phyloP scores from a whole-genome alignment of 148 eudicot species.

The Chenopodium formosanum region DNA sequence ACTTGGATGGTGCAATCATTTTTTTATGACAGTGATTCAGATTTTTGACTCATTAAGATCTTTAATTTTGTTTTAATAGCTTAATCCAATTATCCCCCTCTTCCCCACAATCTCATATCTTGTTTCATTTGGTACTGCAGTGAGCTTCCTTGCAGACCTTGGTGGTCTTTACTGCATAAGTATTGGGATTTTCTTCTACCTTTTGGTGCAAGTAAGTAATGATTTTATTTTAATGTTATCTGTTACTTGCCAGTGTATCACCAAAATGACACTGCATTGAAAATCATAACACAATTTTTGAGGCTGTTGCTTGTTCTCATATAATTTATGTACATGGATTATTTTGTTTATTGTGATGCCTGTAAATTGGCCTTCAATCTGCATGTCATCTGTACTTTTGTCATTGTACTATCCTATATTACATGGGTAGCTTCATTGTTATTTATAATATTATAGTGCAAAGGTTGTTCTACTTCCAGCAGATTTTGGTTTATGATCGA shows the following conservation, averaged over 20 bases:
- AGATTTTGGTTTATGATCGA: not conserved
- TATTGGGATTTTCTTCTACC: slow-evolving; percentile 78
- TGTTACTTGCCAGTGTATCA: not conserved
- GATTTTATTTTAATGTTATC: not conserved
- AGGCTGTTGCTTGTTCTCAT: not conserved
- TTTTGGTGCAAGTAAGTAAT: slow-evolving; percentile 67
- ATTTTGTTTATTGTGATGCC: not conserved
- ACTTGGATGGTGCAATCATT: not conserved
- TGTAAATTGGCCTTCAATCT: not conserved
- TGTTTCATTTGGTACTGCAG: slow-evolving; percentile 56
- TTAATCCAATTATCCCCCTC: not conserved
- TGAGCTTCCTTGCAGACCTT: slow-evolving; percentile 89
- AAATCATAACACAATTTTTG: not conserved
- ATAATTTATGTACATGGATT: not conserved
- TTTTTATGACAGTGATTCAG: not conserved
- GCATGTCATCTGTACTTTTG: too few relatives aligned
- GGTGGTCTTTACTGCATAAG: slow-evolving; percentile 92
- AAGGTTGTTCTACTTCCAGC: not conserved
- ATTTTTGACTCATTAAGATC: not conserved
- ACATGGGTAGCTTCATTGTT: not conserved
- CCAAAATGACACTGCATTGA: not conserved
- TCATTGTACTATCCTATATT: not conserved
- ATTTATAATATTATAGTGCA: not conserved
- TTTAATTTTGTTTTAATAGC: not conserved
- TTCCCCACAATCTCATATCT: slow-evolving; percentile 23